phyloP scores from a whole-genome alignment of 2,329 filamentous ascomycete species.

The Calonectria hawksworthii region DNA sequence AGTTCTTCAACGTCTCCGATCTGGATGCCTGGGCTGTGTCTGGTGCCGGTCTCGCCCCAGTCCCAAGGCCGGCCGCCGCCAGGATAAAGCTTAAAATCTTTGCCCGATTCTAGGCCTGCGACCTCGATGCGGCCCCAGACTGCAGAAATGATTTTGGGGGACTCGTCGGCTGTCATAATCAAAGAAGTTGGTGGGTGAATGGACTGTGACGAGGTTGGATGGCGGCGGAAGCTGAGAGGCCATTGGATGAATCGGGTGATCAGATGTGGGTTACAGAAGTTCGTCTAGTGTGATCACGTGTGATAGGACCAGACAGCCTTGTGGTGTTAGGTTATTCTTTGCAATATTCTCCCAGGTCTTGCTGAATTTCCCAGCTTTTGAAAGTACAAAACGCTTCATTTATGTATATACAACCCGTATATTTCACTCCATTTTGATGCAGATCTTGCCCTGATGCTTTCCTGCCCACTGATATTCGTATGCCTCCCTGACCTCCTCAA shows the following conservation, averaged over 20 bases:
- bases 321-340: neutral
- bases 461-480: conserved; percentile 52
- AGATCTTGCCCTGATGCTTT: conserved; percentile 55
- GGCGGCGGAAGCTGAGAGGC: neutral
- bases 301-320: no score
- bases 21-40: conserved; percentile 22
- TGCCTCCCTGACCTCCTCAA: conserved; percentile 59
- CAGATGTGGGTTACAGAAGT: neutral
- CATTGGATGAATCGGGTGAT: neutral
- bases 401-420: neutral
- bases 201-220: neutral
- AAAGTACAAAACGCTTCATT: neutral
- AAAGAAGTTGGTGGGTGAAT: neutral
- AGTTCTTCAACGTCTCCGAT: conserved; percentile 27
- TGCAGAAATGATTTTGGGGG: conserved; percentile 7
- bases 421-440: conserved; percentile 40
- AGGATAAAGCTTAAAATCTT: conserved; percentile 31
- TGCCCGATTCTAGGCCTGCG: conserved; percentile 7
- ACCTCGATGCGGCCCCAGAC: conserved; percentile 23
- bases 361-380: neutral
- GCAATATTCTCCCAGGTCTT: no score
- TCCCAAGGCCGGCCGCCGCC: conserved; percentile 27
- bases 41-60: conserved; percentile 26
- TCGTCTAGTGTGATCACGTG: no score
- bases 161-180: conserved; percentile 8